Evolutionary conservation across 164 flowering plant species (phyloP).

Genomic region (Dillenia turbinata): DNA sequence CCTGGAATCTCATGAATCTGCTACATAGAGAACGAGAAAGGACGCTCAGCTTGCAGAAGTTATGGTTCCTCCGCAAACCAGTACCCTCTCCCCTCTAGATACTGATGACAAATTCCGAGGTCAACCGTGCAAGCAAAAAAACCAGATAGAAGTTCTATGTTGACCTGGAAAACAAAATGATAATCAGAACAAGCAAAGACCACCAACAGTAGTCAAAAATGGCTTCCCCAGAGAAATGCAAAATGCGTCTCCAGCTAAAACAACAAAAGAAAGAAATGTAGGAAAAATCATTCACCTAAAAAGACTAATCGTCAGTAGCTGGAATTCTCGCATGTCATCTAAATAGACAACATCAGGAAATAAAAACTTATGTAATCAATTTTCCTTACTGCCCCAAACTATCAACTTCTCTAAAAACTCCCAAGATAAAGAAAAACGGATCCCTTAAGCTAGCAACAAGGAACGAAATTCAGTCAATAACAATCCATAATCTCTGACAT

Average conservation of each 20-base stretch:
- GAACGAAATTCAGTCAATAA: neutral
- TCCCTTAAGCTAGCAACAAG: neutral
- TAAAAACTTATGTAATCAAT: too few relatives aligned
- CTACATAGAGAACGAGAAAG: constrained; percentile 26
- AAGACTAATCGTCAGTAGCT: neutral
- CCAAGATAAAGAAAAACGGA: neutral
- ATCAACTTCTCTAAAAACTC: neutral
- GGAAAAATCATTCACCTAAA: neutral
- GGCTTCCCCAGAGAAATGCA: neutral
- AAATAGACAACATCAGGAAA: neutral
- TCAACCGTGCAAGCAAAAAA: neutral
- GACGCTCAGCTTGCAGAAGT: constrained; percentile 42
- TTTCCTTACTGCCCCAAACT: too few relatives aligned
- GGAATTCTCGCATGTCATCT: neutral
- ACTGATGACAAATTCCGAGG: neutral
- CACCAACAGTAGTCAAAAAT: neutral
- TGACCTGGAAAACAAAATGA: constrained; percentile 20
- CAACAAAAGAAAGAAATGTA: neutral
- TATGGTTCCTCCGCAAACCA: constrained; percentile 31
- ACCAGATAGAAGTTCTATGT: neutral
- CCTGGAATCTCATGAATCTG: neutral
- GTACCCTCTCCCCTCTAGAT: constrained; percentile 34
- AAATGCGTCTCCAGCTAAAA: neutral
- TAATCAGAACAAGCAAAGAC: neutral
- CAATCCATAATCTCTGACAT: neutral